Percentiles rank a stretch among this genome's conserved stretches.
These are phyloP conservation scores for Yamadazyma epiphylla DNA, from an alignment of 1,139 yeast genomes.

Conservation along the genomic window DNA sequence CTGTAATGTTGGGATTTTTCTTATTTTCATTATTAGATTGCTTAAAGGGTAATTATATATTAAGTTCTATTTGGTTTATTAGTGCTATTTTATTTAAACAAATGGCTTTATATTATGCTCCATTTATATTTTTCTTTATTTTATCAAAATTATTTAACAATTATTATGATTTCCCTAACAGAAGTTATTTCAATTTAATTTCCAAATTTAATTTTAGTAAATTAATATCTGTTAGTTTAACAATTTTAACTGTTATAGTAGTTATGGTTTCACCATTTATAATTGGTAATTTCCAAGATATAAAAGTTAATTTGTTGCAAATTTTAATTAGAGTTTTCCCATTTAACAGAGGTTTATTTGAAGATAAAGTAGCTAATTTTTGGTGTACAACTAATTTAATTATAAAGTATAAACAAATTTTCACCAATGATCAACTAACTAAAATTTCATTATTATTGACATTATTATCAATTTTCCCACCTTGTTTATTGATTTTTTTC, in stretches of 20 bases:
- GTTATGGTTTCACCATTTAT: slow-evolving; percentile 62
- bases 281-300: slow-evolving; percentile 13
- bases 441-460: slow-evolving; percentile 63
- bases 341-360: slow-evolving; percentile 90
- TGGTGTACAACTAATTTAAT: slow-evolving; percentile 90
- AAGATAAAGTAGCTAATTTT: slow-evolving; percentile 94
- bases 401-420: slow-evolving; percentile 61
- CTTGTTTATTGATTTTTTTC: slow-evolving; percentile 51
- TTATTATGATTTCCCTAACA: slow-evolving; percentile 13
- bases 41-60: slow-evolving; percentile 55
- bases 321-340: slow-evolving; percentile 77
- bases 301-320: slow-evolving; percentile 22
- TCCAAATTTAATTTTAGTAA: slow-evolving; percentile 34
- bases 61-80: slow-evolving; percentile 81
- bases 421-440: slow-evolving; percentile 59
- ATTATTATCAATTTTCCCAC: slow-evolving; percentile 61
- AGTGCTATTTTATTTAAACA: slow-evolving; percentile 83
- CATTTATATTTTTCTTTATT: slow-evolving; percentile 77
- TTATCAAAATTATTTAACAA: slow-evolving; percentile 41
- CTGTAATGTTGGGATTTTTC: slow-evolving; percentile 88
- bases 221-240: slow-evolving; percentile 55
- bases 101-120: slow-evolving; percentile 92
- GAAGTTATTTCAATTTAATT: slow-evolving; percentile 7
- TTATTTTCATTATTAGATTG: slow-evolving; percentile 65
- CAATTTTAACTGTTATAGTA: slow-evolving; percentile 56